Conservation (phyloP, 331 rosid genomes). For the Malus hybrid region DNA sequence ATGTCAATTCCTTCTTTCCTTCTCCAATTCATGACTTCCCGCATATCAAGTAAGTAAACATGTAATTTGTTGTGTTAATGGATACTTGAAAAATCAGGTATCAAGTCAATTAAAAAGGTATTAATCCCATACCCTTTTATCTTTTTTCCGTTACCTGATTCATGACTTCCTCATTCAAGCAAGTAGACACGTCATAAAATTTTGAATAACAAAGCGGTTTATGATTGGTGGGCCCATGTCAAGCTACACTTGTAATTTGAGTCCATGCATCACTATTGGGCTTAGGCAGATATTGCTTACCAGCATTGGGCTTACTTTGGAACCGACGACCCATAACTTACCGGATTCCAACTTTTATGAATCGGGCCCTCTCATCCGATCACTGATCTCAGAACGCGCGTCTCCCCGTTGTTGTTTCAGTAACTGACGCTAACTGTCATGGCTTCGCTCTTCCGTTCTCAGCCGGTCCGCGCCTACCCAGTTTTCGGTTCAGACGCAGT, state of each 20-base stretch:
- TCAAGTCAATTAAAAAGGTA: no score
- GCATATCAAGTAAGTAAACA: no score
- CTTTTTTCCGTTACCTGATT: no score
- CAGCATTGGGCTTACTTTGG: not conserved
- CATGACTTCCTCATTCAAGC: no score
- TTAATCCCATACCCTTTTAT: no score
- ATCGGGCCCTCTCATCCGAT: not conserved
- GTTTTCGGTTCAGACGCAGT: slow-evolving; percentile 20
- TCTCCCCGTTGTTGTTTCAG: not conserved
- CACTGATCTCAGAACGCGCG: not conserved
- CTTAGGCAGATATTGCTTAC: not conserved
- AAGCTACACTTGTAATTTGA: not conserved
- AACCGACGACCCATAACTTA: not conserved
- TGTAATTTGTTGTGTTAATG: no score
- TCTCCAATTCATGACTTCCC: no score
- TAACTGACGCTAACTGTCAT: not conserved
- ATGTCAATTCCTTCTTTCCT: no score
- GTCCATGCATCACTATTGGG: not conserved
- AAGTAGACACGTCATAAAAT: no score
- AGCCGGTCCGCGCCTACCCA: slow-evolving; percentile 4
- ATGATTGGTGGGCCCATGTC: no score
- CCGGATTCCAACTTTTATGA: not conserved
- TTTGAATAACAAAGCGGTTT: not conserved
- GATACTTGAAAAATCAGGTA: no score
- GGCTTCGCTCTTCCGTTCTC: slow-evolving; percentile 21